phyloP scores from a whole-genome alignment of 495 filamentous ascomycete genomes.

The Mytilinidion resinicola region DNA sequence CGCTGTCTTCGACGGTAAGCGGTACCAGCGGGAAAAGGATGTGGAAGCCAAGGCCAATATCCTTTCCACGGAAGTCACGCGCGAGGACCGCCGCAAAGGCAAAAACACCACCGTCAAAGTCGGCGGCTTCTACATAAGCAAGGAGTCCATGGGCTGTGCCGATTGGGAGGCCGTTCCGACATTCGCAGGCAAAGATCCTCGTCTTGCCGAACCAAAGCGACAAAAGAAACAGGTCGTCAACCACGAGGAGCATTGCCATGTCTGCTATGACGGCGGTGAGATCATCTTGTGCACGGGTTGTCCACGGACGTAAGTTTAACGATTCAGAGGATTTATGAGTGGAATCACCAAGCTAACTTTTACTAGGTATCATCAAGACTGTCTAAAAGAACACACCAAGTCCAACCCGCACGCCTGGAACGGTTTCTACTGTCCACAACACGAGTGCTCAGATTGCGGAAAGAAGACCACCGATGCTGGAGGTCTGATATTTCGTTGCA shows the following conservation, averaged over 20 bases:
- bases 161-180: constrained; percentile 55
- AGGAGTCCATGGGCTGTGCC: constrained; percentile 49
- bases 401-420: constrained; percentile 33
- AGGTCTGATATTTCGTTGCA: constrained; percentile 54
- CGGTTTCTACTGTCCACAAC: constrained; percentile 52
- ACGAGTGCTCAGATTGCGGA: constrained; percentile 50
- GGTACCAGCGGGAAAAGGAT: constrained; percentile 34
- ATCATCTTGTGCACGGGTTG: constrained; percentile 48
- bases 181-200: constrained; percentile 49
- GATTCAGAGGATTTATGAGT: no score
- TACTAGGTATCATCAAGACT: constrained; percentile 45
- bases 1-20: constrained; percentile 54
- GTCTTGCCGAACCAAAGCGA: constrained; percentile 42
- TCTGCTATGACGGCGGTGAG: constrained; percentile 48
- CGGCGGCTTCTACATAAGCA: constrained; percentile 54
- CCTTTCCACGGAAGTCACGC: constrained; percentile 41
- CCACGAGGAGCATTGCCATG: constrained; percentile 52
- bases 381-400: constrained; percentile 42
- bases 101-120: constrained; percentile 58
- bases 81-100: constrained; percentile 46
- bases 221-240: constrained; percentile 40
- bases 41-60: constrained; percentile 32
- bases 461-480: constrained; percentile 52
- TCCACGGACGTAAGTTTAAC: constrained; percentile 37
- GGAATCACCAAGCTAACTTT: no score